Conservation (phyloP, 257 asterid species). For the Pogostemon cablin region DNA sequence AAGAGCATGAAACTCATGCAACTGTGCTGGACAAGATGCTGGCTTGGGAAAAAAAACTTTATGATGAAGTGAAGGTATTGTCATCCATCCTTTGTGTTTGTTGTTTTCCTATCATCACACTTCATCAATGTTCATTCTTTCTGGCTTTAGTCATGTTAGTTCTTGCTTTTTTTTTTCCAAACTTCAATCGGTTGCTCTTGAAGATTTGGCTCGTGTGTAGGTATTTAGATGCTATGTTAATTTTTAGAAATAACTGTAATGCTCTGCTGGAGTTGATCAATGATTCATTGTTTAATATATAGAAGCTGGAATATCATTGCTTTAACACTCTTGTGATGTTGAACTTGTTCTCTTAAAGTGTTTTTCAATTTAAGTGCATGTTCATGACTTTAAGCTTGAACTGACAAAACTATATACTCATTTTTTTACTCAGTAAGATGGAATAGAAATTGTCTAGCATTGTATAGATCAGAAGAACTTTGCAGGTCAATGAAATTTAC, state of each 20-base stretch:
- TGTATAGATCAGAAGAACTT: background rate
- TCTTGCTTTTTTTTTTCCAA: background rate
- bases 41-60: conserved; percentile 99
- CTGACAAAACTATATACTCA: background rate
- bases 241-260: background rate
- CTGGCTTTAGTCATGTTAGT: background rate
- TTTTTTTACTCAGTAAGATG: background rate
- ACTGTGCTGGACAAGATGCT: conserved; percentile 98
- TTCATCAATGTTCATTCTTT: background rate
- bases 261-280: background rate
- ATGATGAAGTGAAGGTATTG: conserved; percentile 95
- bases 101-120: background rate
- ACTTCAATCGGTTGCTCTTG: conserved; percentile 26
- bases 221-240: conserved; percentile 4
- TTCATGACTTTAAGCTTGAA: background rate
- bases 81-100: conserved; percentile 15
- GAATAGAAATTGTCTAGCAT: background rate
- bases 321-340: background rate
- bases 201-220: background rate
- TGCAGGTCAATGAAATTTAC: background rate
- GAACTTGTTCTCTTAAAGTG: background rate
- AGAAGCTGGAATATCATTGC: conserved; percentile 1
- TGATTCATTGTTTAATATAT: background rate
- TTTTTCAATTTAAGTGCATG: too few relatives aligned
- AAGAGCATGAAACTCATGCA: conserved; percentile 96